Conservation (phyloP, 1,284 basidiomycete species). For the Exsudoporus floridanus region DNA sequence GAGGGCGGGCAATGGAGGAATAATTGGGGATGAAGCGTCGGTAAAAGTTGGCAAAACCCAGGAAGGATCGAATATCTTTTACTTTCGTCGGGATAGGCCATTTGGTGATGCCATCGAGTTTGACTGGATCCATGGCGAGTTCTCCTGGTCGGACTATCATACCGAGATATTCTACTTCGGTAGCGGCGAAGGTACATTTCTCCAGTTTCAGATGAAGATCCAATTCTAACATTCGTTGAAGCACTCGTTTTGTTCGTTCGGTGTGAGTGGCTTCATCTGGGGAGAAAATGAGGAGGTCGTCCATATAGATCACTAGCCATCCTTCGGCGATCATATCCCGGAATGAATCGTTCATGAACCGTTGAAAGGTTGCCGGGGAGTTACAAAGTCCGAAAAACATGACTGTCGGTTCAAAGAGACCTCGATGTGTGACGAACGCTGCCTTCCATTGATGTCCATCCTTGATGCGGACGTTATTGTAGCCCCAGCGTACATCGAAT, state of each 20-base stretch:
- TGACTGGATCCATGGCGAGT: slow-evolving; percentile 40
- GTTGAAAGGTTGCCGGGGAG: slow-evolving; percentile 16
- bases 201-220: slow-evolving; percentile 36
- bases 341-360: slow-evolving; percentile 20
- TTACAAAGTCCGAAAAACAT: slow-evolving; percentile 41
- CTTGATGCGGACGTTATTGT: too few relatives aligned
- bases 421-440: background rate
- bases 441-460: too few relatives aligned
- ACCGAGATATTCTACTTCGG: slow-evolving; percentile 40
- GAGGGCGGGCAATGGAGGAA: slow-evolving; percentile 23
- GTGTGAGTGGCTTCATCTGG: background rate
- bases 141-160: slow-evolving; percentile 33
- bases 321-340: slow-evolving; percentile 9
- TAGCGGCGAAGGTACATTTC: slow-evolving; percentile 41
- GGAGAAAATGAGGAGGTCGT: slow-evolving; percentile 25
- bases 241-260: slow-evolving; percentile 26
- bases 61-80: slow-evolving; percentile 36
- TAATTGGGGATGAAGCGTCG: slow-evolving; percentile 42
- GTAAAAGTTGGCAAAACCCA: slow-evolving; percentile 43
- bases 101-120: slow-evolving; percentile 34
- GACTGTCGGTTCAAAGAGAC: slow-evolving; percentile 33
- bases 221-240: slow-evolving; percentile 30
- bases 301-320: slow-evolving; percentile 17
- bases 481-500: background rate
- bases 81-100: slow-evolving; percentile 39